Evolutionary conservation across 2,329 filamentous ascomycete genomes (phyloP).

Genomic region (Beauveria brongniartii): DNA sequence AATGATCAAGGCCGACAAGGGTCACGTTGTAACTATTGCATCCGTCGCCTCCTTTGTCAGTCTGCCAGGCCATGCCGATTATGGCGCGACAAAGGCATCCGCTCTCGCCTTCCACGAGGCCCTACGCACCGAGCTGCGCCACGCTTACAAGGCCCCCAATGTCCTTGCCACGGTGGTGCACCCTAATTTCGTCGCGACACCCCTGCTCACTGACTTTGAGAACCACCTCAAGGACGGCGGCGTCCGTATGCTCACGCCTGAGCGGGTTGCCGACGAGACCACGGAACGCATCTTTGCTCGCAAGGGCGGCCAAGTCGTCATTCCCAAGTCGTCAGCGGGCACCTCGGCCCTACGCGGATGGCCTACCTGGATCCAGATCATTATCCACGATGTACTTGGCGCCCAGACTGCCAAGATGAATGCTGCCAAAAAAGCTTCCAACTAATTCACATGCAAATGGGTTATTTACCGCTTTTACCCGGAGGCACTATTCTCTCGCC

Average conservation of each 20-base stretch:
- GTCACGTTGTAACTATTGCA: conserved; percentile 62
- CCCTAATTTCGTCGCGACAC: conserved; percentile 27
- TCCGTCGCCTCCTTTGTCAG: conserved; percentile 50
- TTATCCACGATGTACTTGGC: conserved; percentile 12
- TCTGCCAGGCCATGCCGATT: conserved; percentile 54
- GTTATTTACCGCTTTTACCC: no score
- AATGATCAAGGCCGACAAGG: conserved; percentile 55
- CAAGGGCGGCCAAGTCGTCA: conserved; percentile 32
- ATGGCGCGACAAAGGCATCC: conserved; percentile 54
- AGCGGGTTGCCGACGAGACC: conserved; percentile 30
- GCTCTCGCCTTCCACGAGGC: conserved; percentile 58
- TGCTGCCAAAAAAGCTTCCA: not conserved
- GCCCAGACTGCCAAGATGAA: conserved; percentile 7
- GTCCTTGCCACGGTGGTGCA: conserved; percentile 57
- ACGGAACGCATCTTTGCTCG: conserved; percentile 33
- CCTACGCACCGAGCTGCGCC: conserved; percentile 43
- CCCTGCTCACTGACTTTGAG: conserved; percentile 19
- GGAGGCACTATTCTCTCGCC: not conserved
- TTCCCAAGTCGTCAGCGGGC: conserved; percentile 22
- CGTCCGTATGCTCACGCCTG: conserved; percentile 18
- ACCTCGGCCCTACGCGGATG: conserved; percentile 25
- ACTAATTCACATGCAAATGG: no score
- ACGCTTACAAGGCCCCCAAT: conserved; percentile 47
- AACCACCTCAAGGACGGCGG: conserved; percentile 16
- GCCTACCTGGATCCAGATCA: conserved; percentile 22